Base-by-base conservation (phyloP, 805 yeast species). In the Suhomyces emberorum region DNA sequence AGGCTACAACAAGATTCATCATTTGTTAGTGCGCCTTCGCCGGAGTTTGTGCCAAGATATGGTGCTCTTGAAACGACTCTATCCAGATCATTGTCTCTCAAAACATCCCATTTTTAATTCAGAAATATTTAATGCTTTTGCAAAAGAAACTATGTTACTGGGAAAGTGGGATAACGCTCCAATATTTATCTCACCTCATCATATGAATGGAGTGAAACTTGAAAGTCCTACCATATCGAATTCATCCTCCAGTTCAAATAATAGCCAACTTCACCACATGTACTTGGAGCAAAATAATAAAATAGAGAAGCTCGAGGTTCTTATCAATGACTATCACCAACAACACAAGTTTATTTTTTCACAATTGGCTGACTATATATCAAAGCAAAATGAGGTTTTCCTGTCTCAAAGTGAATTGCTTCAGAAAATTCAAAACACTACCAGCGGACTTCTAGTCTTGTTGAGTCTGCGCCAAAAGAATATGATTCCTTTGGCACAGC, bases 41-140 rank as follows among this genome's bases (percentile, higher is more conserved):
- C 38, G 47, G 14, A 38, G 47, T 23, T 42, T 60, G 26, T 44
- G 54, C 25, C 65, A 60, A 44, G 65, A 60, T 32, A 58, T 60
- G 64, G 57, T 54, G 7, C 38, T 52, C 4, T 29, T 60, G 2
- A 45, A 46, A 28, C 33, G 31, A 14, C 33, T 37, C 16, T 55
- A 49, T 35, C 63, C 63, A 4, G 32, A 42, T 4, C 55, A 54
- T 31, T 48, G 55, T 10, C 34, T 59, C 11, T 49, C 50, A 14
- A 36, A 41, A 21, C 59, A 57, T 34, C 53, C 57, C 10, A 44
- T 58, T 8, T 60, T 60, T 41, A 49, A 44, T 25, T 37, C 48
- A 10, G 30, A 32, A 4, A 30, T 37, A 4, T 57, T 57, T 36
- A 36, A 37, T n/a, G 34, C 40, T 7, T 57, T 43, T 38, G 45